Evolutionary conservation across 129 eudicot genomes (phyloP), one percentile per base, ranked within the genome.

Genomic region (sunflower (Helianthus annuus)): DNA sequence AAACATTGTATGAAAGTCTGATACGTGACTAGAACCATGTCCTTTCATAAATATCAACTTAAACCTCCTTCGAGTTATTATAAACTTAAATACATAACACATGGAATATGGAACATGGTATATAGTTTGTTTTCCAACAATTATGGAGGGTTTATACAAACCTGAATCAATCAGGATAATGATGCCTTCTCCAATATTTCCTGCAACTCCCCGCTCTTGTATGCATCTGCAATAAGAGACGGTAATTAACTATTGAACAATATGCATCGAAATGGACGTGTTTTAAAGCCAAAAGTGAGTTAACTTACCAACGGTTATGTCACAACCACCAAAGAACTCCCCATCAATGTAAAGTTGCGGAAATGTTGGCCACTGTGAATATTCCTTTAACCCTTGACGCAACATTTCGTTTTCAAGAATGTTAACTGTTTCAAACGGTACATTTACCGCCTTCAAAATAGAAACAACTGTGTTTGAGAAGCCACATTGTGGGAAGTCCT

Each of bases 361-460:
- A 81, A 94, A 94, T 52, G 98, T 94, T 40, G 98, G 98, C 98
- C 98, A 94, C 66, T 85, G 90, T 27, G 98, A 94, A 66, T 94
- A 94, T 61, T 94, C 98, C 82, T 94, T 94, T 72, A 94, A 58
- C 14, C 85, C 98, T 83, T 86, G 93, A 39, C 98, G 97, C 64
- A 94, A 74, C 8, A 84, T 42, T 59, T 94, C 96, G 66, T 90
- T 94, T 48, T 94, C 98, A 16, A 94, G 85, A 68, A 94, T 90
- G 46, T 94, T 75, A 38, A 94, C 79, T 0, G 98, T 90, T 73
- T 94, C 97, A 76, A 94, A 94, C 27, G 97, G 93, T 6, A 85
- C 97, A 70, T 85, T 84, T 45, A 83, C 72, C 12, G 91, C 64
- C 69, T 67, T 90, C 73, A 94, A 70, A 60, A 94, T 90, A 80